Conservation (phyloP, 2,329 filamentous ascomycete species). For the Talaromyces amestolkiae region DNA sequence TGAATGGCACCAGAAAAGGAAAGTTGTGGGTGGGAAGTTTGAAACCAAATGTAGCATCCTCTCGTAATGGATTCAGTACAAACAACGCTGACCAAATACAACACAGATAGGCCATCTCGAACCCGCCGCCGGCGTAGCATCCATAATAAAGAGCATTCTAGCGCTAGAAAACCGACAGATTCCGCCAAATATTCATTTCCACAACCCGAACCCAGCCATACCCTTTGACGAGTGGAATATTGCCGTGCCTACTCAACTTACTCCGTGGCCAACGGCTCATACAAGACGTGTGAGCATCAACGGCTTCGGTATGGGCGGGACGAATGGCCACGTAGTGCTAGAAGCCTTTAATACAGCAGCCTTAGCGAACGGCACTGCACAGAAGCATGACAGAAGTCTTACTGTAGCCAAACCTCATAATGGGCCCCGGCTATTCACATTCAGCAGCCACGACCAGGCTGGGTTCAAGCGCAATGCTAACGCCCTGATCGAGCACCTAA, state of each 20-base stretch:
- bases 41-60: conserved; percentile 20
- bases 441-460: neutral
- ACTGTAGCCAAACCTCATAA: too few relatives aligned
- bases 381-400: neutral
- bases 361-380: neutral
- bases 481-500: conserved; percentile 20
- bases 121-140: conserved; percentile 51
- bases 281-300: conserved; percentile 27
- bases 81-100: too few relatives aligned
- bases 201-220: conserved; percentile 43
- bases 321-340: conserved; percentile 27
- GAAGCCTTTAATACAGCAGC: conserved; percentile 20
- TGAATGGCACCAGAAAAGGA: conserved; percentile 12
- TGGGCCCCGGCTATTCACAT: conserved; percentile 2
- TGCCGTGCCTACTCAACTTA: conserved; percentile 18
- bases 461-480: conserved; percentile 18
- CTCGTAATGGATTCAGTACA: too few relatives aligned
- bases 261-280: conserved; percentile 24
- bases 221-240: conserved; percentile 28
- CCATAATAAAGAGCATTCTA: conserved; percentile 47
- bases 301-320: conserved; percentile 32
- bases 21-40: conserved; percentile 30
- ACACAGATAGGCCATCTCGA: conserved; percentile 49
- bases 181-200: conserved; percentile 47
- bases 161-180: conserved; percentile 42